Base-by-base conservation (phyloP, 495 filamentous ascomycete genomes). In the Amphirosellinia nigrospora region DNA sequence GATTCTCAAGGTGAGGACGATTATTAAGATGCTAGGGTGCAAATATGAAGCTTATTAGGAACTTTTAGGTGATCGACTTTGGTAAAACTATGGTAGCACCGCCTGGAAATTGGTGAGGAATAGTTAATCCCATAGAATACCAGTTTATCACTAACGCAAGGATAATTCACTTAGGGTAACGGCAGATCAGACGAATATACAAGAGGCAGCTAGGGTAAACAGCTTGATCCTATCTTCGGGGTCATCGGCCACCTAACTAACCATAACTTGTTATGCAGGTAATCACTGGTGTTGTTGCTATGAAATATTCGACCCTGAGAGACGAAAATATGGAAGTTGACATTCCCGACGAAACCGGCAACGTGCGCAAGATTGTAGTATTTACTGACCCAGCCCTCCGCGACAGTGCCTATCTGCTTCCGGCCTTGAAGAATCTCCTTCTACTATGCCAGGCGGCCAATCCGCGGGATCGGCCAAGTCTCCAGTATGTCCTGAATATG, bases 311-410 rank as follows among this genome's bases (percentile, higher is more conserved):
- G 16, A 50, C 61, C 21, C 43, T 64, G 8, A 2, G 30, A 15
- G 41, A 64, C 2, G 61, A 64, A 19, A 64, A 64, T 23, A 64
- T 64, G 61, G 61, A 64, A 36, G 41, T 50, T 16, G 43, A 34
- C 19, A 64, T 64, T 16, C 41, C 61, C 43, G 43, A 64, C 8
- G 28, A 48, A 30, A 19, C 43, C 8, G 61, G 61, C 11, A 26
- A n/a, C 43, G 43, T 64, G 4, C 41, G 43, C 43, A 64, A 50
- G 30, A 64, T 50, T 4, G 19, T 64, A 21, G 61, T 26, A 21
- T 48, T 30, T 38, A 64, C 61, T 2, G 61, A 64, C 30, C 61
- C 61, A 7, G 61, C 41, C 8, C 61, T 64, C 41, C 61, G 61
- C 30, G 41, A 64, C 43, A 64, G 61, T n/a, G 0, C 30, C 0